Percentiles rank a stretch among this genome's conserved stretches.
phyloP scores from a whole-genome alignment of 345 rosid genomes.

The Anacardium occidentale region DNA sequence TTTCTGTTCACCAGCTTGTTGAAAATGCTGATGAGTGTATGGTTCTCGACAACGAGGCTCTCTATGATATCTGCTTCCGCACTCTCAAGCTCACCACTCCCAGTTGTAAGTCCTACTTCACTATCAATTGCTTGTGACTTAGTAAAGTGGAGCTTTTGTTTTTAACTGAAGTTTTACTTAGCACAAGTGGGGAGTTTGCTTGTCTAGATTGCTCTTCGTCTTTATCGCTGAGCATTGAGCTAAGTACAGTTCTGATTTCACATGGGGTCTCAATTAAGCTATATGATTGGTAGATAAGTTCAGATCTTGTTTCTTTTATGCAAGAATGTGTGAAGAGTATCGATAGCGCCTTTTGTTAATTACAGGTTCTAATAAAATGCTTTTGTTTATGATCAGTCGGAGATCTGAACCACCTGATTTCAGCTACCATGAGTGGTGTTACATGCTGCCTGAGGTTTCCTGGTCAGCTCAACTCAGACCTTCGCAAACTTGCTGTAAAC shows the following conservation, averaged over 20 bases:
- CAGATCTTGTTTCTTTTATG: not conserved
- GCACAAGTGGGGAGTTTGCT: not conserved
- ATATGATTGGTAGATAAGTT: not conserved
- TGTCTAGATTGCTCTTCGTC: not conserved
- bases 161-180: not conserved
- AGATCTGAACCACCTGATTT: constrained; percentile 71
- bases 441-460: constrained; percentile 84
- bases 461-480: constrained; percentile 80
- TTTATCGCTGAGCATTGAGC: not conserved
- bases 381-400: constrained; percentile 49
- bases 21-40: constrained; percentile 87
- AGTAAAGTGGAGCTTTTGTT: not conserved
- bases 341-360: constrained; percentile 10
- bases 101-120: constrained; percentile 50
- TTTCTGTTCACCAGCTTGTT: constrained; percentile 77
- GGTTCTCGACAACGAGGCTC: constrained; percentile 83
- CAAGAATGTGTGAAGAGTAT: not conserved
- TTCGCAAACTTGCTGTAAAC: constrained; percentile 80
- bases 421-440: constrained; percentile 83
- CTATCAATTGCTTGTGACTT: not conserved
- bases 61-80: constrained; percentile 79
- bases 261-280: constrained; percentile 6
- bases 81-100: constrained; percentile 85
- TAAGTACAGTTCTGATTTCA: not conserved
- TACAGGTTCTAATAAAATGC: constrained; percentile 17